phyloP scores from a whole-genome alignment of 1,284 basidiomycete species.

The Trichosporon sp. region DNA sequence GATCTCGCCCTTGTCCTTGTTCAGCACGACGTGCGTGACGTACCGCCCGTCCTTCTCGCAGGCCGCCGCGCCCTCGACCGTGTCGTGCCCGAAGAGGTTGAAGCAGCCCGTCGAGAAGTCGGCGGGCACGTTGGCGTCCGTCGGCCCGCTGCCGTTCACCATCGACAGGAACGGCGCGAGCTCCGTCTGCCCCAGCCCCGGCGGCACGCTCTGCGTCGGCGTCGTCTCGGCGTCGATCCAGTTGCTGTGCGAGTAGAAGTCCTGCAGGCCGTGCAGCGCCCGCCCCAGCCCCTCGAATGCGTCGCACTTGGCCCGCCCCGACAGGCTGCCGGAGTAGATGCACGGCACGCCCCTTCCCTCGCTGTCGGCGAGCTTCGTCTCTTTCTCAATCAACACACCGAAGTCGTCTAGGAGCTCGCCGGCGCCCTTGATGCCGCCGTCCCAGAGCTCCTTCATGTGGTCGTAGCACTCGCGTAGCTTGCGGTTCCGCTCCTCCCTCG shows the following conservation, averaged over 20 bases:
- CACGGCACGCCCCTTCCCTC: background rate
- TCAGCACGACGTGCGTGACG: constrained; percentile 7
- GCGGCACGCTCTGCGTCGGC: background rate
- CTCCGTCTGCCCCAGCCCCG: background rate
- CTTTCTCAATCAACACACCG: background rate
- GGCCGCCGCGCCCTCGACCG: constrained; percentile 3
- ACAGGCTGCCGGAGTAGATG: background rate
- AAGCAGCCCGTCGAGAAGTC: constrained; percentile 12
- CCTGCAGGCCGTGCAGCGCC: constrained; percentile 9
- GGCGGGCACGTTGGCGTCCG: constrained; percentile 2
- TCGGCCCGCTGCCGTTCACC: background rate
- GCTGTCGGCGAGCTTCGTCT: background rate
- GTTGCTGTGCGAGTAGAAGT: constrained; percentile 13
- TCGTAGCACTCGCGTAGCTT: constrained; percentile 2
- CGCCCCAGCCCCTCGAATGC: constrained; percentile 8
- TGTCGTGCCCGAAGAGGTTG: constrained; percentile 4
- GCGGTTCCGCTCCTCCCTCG: background rate
- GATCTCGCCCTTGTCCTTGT: constrained; percentile 14
- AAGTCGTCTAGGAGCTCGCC: background rate
- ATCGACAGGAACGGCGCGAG: constrained; percentile 7
- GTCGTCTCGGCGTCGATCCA: constrained; percentile 3
- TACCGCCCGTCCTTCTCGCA: constrained; percentile 10
- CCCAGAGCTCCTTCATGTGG: constrained; percentile 3
- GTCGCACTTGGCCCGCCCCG: constrained; percentile 7
- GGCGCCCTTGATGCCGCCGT: background rate